Evolutionary conservation across 306 rosid genomes (phyloP), one percentile per base, ranked within the genome.

Genomic region (Quercus aquifolioides): DNA sequence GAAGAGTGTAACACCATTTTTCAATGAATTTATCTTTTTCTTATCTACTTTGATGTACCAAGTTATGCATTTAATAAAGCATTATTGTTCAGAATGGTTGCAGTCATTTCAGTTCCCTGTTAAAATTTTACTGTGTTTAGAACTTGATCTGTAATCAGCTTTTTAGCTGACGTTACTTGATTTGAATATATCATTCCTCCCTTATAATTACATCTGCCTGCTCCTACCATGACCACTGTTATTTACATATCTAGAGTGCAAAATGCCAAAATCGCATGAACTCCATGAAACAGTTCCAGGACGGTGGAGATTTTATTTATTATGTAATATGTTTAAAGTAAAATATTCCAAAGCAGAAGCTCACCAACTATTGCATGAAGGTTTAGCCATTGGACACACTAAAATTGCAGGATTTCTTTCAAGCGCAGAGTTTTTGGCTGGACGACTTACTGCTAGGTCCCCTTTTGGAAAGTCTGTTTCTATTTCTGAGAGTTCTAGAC

Each of bases 1-100:
- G 78, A 81, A 35, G 78, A 73, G 75, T 81, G 80, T 73, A 70
- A 73, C 80, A 71, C 75, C 55, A 79, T 83, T 78, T 2, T 80
- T 81, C 33, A 69, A 79, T 78, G 43, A 74, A 77, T 63, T 31
- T 77, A 76, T 52, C 5, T 71, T 79, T 54, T 64, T 80, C 68
- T 72, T 75, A 28, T 63, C 77, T 75, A 68, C 73, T 73, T 33
- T 72, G 58, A 57, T 68, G 65, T 74, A 67, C 69, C 67, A 63
- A 59, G 55, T 70, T 71, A 64, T 65, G 59, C 59, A 71, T 68
- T 74, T 77, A 59, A 80, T 69, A 28, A 62, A 76, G 76, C 31
- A 65, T 19, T 31, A 56, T 52, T 84, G 52, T 85, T 85, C 73
- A 21, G 75, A 54, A 74, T 73, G 58, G 9, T 35, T 14, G 12